Evolutionary conservation across 176 grass and related monocot species (phyloP), one percentile per base, ranked within the genome.

Genomic region (Carex kokanica): DNA sequence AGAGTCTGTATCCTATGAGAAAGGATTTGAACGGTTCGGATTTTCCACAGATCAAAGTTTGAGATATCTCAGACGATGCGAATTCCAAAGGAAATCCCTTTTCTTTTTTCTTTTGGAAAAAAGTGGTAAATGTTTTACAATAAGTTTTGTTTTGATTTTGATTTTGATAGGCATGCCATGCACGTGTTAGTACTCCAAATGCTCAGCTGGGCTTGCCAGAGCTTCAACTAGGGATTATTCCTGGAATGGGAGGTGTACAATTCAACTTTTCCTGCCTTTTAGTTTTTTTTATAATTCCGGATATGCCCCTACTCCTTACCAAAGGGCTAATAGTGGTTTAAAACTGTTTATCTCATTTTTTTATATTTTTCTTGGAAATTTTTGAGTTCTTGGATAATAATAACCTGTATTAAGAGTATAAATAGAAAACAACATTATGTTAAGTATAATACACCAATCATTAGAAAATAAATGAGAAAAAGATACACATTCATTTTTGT

Each of bases 231-330:
- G 95, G 91, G 45, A 79, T 98, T 70, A 95, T 98, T 88, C 90
- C 95, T 63, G 95, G 92, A 88, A 61, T 98, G 85, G 95, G 95
- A 90, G 95, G 95, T 98, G 88, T 4, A 84, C 69, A 80, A n/a
- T 66, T 40, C 21, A 53, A 23, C 21, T 43, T 62, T 43, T 54
- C 41, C 17, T 56, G 34, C 23, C 16, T 83, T 66, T 32, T n/a
- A 53, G 38, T 58, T 49, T 49, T 84, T 34, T 17, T 67, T 38
- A 0, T 34, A 38, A 56, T 84, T 72, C 38, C 34, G 4, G 78
- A 81, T 43, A 31, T 38, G 20, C 20, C 58, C 31, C 20, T 25
- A 36, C 58, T 62, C 12, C n/a, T 20, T 25, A 36, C 40, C 5
- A 8, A 57, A 41, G 47, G 32, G 18, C 38, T 31, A 58, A 45